These are phyloP conservation scores for Colletotrichum melonis DNA, from an alignment of 2,329 filamentous ascomycete species.

Conservation along the genomic window DNA sequence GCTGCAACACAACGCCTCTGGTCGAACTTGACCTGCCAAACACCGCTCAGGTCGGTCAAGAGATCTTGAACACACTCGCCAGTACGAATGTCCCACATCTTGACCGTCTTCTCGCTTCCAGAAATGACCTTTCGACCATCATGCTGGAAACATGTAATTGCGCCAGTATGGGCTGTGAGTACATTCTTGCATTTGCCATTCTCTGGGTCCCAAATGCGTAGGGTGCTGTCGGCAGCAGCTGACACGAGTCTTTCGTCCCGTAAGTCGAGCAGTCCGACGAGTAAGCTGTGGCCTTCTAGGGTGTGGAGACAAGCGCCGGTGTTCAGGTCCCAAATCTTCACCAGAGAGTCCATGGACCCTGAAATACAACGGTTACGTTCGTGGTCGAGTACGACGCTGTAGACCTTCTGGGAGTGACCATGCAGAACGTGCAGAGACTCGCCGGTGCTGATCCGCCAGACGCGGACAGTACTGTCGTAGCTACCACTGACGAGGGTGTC, in stretches of 20 bases:
- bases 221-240: slow-evolving; percentile 92
- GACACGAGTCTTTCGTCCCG: slow-evolving; percentile 92
- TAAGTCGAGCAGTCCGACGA: slow-evolving; percentile 92
- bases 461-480: slow-evolving; percentile 93
- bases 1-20: slow-evolving; percentile 94
- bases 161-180: slow-evolving; percentile 92
- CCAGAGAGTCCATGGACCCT: slow-evolving; percentile 97
- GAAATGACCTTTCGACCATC: slow-evolving; percentile 97
- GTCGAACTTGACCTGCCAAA: slow-evolving; percentile 99
- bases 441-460: slow-evolving; percentile 97
- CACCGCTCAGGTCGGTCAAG: slow-evolving; percentile 91
- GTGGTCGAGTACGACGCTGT: slow-evolving; percentile 94
- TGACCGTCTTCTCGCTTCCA: slow-evolving; percentile 93
- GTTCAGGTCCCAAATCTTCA: slow-evolving; percentile 96
- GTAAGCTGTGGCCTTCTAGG: slow-evolving; percentile 89
- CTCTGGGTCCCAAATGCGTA: slow-evolving; percentile 97
- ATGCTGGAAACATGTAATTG: slow-evolving; percentile 98
- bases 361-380: slow-evolving; percentile 95
- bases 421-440: slow-evolving; percentile 86
- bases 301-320: slow-evolving; percentile 88
- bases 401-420: slow-evolving; percentile 93
- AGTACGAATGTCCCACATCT: slow-evolving; percentile 97
- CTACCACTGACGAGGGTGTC: slow-evolving; percentile 98
- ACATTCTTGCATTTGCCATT: slow-evolving; percentile 90
- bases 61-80: slow-evolving; percentile 94